These are phyloP conservation scores for Neopestalotiopsis rosae DNA, from an alignment of 2,329 filamentous ascomycete species.

Conservation along the genomic window DNA sequence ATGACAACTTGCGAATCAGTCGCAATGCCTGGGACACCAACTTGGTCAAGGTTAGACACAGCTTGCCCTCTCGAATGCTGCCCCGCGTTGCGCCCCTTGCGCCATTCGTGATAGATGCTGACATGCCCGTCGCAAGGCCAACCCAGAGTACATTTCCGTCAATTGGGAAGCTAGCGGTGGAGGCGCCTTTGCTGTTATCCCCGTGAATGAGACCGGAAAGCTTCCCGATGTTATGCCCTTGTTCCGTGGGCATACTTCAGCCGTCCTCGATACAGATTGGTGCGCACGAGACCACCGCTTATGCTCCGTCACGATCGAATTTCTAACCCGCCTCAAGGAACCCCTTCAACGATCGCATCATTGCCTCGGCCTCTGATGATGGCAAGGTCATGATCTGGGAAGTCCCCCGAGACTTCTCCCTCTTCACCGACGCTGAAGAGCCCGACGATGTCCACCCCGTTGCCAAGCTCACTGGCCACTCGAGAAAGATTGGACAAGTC, in stretches of 20 bases:
- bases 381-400: slow-evolving; percentile 97
- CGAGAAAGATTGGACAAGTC: slow-evolving; percentile 96
- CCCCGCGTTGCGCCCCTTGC: neutral
- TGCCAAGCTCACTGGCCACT: slow-evolving; percentile 83
- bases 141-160: slow-evolving; percentile 93
- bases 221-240: slow-evolving; percentile 91
- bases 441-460: slow-evolving; percentile 81
- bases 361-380: slow-evolving; percentile 95
- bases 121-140: slow-evolving; percentile 65
- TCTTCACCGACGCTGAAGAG: slow-evolving; percentile 85
- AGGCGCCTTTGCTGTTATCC: slow-evolving; percentile 95
- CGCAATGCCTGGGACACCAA: slow-evolving; percentile 99
- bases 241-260: slow-evolving; percentile 93
- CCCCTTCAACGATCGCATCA: slow-evolving; percentile 91
- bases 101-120: slow-evolving; percentile 22
- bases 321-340: slow-evolving; percentile 65
- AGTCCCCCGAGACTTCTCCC: slow-evolving; percentile 85
- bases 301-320: slow-evolving; percentile 21
- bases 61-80: neutral
- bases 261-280: slow-evolving; percentile 98
- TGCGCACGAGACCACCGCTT: slow-evolving; percentile 45
- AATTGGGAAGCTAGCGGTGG: slow-evolving; percentile 98
- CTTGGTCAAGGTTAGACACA: slow-evolving; percentile 78
- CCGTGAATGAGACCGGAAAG: slow-evolving; percentile 86
- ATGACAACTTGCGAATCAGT: slow-evolving; percentile 96